Conservation (phyloP, 148 eudicot genomes). For the Diospyros lotus region DNA sequence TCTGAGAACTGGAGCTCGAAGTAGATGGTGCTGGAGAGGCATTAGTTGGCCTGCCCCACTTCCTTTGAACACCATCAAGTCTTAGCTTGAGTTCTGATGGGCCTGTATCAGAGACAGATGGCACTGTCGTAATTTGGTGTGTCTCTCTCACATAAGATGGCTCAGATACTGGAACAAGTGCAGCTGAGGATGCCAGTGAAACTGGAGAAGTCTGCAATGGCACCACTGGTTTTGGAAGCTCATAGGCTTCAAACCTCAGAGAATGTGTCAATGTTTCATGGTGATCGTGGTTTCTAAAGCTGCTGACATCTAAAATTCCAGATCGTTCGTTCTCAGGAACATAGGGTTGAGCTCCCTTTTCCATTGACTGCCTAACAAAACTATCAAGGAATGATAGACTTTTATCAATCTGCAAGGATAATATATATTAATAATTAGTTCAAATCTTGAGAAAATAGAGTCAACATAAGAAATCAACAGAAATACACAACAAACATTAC, state of each 20-base stretch:
- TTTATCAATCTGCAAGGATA: constrained; percentile 68
- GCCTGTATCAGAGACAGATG: constrained; percentile 41
- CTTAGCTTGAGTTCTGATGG: constrained; percentile 67
- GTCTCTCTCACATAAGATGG: constrained; percentile 44
- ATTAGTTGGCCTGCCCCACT: constrained; percentile 84
- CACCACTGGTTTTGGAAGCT: constrained; percentile 67
- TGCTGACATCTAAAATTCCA: constrained; percentile 46
- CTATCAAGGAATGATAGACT: constrained; percentile 64
- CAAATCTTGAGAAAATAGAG: background rate
- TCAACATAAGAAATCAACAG: background rate
- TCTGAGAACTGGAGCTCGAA: constrained; percentile 48
- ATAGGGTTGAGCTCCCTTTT: constrained; percentile 92
- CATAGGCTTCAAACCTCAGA: constrained; percentile 95
- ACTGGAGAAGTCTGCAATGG: constrained; percentile 35
- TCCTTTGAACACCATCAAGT: constrained; percentile 91
- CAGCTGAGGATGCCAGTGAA: constrained; percentile 50
- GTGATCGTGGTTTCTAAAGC: constrained; percentile 46
- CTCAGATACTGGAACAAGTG: constrained; percentile 68
- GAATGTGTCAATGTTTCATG: constrained; percentile 61
- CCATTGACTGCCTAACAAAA: constrained; percentile 59
- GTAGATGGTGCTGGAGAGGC: constrained; percentile 60
- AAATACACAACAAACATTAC: background rate
- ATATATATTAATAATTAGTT: constrained; percentile 4
- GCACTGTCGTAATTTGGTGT: constrained; percentile 30
- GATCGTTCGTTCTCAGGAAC: constrained; percentile 71